Evolutionary conservation across 257 asterid genomes (phyloP), one percentile per base, ranked within the genome.

Genomic region (Fraxinus pennsylvanica): DNA sequence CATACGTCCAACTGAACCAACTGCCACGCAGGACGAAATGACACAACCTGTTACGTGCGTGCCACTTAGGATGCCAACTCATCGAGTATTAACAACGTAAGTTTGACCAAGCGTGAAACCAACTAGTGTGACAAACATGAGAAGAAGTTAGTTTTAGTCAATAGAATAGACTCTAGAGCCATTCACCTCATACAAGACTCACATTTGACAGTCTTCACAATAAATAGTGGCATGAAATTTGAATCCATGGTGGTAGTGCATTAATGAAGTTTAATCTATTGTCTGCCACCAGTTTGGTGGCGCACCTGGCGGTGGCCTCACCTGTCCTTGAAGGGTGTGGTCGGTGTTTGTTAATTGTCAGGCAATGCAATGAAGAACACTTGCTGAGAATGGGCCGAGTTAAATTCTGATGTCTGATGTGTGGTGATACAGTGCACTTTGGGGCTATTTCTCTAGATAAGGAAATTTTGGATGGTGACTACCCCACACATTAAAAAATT

Each of bases 311-410:
- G 47, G 17, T 39, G n/a, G 50, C 57, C 22, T 76, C 39, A 7
- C 13, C 25, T 81, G 66, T 77, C 81, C 52, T 15, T 52, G 15
- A 4, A 15, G 33, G 35, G 25, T 25, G 82, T 54, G 82, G 59
- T 72, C 74, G 39, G 39, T 82, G 82, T 71, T 61, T 59, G 72
- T 74, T n/a, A 8, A 54, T 66, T 35, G 74, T 45, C 30, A 27
- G 79, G 76, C 77, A 74, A 30, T 22, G 68, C 21, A 67, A 54
- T 43, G 50, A 43, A 43, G 71, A 68, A 27, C 17, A 36, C n/a
- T 33, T 74, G 69, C 70, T 74, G 75, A 29, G 71, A 68, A 57
- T 73, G 68, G 57, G 74, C 57, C 25, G 27, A 76, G 66, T 33
- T 67, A 15, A 29, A 76, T 21, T 43, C 30, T 29, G 32, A 43